phyloP scores from a whole-genome alignment of 2,329 filamentous ascomycete species.

The Didymella sp. region DNA sequence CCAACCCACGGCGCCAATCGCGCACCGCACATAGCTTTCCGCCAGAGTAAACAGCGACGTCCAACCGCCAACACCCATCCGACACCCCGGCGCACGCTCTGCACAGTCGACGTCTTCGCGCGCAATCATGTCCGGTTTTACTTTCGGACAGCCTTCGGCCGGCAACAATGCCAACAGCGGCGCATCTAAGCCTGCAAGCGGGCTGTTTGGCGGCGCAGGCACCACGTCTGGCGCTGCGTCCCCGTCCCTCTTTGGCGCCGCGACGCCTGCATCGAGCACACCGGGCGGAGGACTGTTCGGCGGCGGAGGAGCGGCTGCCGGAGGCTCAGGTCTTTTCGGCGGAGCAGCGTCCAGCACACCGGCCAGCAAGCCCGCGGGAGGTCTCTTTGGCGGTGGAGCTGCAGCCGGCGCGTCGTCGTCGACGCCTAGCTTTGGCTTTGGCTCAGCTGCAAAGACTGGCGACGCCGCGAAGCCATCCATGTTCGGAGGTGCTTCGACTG shows the following conservation, averaged over 20 bases:
- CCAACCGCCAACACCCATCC: constrained; percentile 6
- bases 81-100: background rate
- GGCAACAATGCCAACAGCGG: constrained; percentile 25
- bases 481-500: constrained; percentile 30
- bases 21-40: background rate
- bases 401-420: constrained; percentile 34
- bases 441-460: constrained; percentile 30
- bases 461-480: constrained; percentile 35
- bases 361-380: constrained; percentile 35
- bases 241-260: constrained; percentile 38
- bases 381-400: constrained; percentile 39
- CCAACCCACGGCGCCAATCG: constrained; percentile 10
- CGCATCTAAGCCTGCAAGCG: constrained; percentile 37
- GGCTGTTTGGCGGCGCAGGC: constrained; percentile 37
- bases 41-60: constrained; percentile 28
- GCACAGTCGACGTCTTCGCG: constrained; percentile 10
- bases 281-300: constrained; percentile 29
- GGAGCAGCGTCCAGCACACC: constrained; percentile 37
- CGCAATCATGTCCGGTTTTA: constrained; percentile 40
- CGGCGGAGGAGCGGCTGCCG: constrained; percentile 15
- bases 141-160: constrained; percentile 44
- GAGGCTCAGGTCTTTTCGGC: constrained; percentile 37
- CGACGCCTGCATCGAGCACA: constrained; percentile 28
- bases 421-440: constrained; percentile 24
- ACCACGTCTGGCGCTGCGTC: constrained; percentile 34